These are phyloP conservation scores for Daldinia eschscholtzii DNA, from an alignment of 2,329 filamentous ascomycete species.

Conservation along the genomic window DNA sequence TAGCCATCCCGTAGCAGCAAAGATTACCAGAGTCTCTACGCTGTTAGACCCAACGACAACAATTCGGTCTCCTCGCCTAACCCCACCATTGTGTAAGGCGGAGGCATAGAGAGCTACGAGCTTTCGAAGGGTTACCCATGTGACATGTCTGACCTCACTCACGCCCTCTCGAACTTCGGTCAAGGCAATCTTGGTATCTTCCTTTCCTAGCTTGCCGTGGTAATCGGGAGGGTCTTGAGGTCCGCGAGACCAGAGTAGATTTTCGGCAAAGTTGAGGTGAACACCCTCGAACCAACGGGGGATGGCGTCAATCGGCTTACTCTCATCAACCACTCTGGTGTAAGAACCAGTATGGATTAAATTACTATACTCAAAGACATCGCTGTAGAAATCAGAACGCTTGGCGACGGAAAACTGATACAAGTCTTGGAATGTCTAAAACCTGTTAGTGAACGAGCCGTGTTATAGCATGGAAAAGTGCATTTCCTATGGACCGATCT, in stretches of 20 bases:
- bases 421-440: conserved; percentile 75
- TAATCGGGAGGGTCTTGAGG: conserved; percentile 57
- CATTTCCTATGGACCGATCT: conserved; percentile 20
- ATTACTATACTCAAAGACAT: conserved; percentile 70
- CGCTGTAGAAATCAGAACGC: conserved; percentile 73
- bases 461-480: background rate
- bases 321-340: conserved; percentile 74
- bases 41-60: conserved; percentile 82
- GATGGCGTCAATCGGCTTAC: conserved; percentile 75
- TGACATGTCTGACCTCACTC: conserved; percentile 67
- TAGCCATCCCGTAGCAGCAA: conserved; percentile 76
- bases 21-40: conserved; percentile 78
- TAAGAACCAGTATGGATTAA: conserved; percentile 74
- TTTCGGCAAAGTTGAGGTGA: conserved; percentile 82
- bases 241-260: conserved; percentile 74
- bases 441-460: conserved; percentile 26
- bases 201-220: conserved; percentile 71
- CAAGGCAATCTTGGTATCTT: conserved; percentile 76
- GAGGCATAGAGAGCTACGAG: conserved; percentile 71
- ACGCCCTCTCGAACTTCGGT: conserved; percentile 80
- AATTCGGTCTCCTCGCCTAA: conserved; percentile 78
- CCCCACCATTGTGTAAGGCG: conserved; percentile 75
- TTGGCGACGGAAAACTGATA: conserved; percentile 76
- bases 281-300: conserved; percentile 84
- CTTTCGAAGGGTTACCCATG: conserved; percentile 74